phyloP scores from a whole-genome alignment of 768 basidiomycete genomes.

The Russula compacta region DNA sequence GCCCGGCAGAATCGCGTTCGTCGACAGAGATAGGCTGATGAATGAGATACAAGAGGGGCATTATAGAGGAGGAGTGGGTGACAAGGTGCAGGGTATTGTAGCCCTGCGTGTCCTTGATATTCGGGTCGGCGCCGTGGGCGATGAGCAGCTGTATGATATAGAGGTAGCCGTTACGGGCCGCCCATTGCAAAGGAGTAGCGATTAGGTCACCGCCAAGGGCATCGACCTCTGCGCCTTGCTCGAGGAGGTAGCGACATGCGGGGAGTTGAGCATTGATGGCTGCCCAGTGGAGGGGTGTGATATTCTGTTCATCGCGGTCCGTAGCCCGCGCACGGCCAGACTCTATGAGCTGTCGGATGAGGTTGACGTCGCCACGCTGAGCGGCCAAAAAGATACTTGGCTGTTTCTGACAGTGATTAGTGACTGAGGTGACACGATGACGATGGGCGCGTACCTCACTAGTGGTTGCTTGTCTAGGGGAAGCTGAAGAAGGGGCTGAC shows the following conservation, averaged over 20 bases:
- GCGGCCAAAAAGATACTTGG: slow-evolving; percentile 73
- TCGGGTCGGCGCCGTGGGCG: slow-evolving; percentile 85
- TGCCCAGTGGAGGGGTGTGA: slow-evolving; percentile 97
- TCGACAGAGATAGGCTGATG: slow-evolving; percentile 93
- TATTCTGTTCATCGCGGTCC: slow-evolving; percentile 82
- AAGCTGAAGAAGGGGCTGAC: slow-evolving; percentile 22
- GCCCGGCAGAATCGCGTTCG: slow-evolving; percentile 82
- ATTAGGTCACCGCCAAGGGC: slow-evolving; percentile 88
- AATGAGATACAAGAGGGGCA: slow-evolving; percentile 86
- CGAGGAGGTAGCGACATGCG: slow-evolving; percentile 78
- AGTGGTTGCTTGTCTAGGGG: not conserved
- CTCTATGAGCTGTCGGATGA: slow-evolving; percentile 57
- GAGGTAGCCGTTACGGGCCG: slow-evolving; percentile 92
- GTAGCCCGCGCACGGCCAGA: slow-evolving; percentile 62
- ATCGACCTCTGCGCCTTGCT: slow-evolving; percentile 92
- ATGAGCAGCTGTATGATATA: slow-evolving; percentile 92
- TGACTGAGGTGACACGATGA: not conserved
- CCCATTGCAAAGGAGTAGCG: slow-evolving; percentile 97
- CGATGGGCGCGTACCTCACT: slow-evolving; percentile 2
- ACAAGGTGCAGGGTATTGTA: slow-evolving; percentile 95
- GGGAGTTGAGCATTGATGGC: slow-evolving; percentile 93
- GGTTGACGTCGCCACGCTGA: slow-evolving; percentile 72
- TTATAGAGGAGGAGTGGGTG: slow-evolving; percentile 88
- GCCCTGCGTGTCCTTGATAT: slow-evolving; percentile 83
- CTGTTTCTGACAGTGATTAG: slow-evolving; percentile 26